Evolutionary conservation across 345 rosid species (phyloP).

Genomic region (Linum lewisii): DNA sequence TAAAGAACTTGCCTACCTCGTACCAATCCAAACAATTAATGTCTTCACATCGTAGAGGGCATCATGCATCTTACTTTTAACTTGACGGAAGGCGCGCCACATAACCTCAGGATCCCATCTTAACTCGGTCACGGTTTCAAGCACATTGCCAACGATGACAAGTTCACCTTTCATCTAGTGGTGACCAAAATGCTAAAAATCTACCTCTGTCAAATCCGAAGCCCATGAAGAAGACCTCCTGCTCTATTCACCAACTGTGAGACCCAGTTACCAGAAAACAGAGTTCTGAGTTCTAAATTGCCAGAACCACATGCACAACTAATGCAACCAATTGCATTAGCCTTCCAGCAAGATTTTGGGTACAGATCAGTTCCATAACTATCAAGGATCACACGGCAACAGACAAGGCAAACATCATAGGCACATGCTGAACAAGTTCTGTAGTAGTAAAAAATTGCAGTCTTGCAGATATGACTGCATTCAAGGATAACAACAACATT

Average conservation of each 20-base stretch:
- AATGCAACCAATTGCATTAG: slow-evolving; percentile 40
- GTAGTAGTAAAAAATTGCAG: slow-evolving; percentile 41
- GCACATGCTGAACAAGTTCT: slow-evolving; percentile 41
- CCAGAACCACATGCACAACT: slow-evolving; percentile 47
- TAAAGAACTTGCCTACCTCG: slow-evolving; percentile 28
- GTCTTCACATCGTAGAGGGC: slow-evolving; percentile 35
- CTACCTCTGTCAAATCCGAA: slow-evolving; percentile 19
- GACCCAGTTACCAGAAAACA: slow-evolving; percentile 29
- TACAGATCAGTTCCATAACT: slow-evolving; percentile 11
- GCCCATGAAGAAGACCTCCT: slow-evolving; percentile 11
- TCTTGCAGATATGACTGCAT: slow-evolving; percentile 45
- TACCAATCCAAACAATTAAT: slow-evolving; percentile 53
- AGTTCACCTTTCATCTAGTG: slow-evolving; percentile 83
- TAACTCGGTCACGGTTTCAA: slow-evolving; percentile 47
- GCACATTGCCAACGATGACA: slow-evolving; percentile 48
- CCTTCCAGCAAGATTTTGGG: slow-evolving; percentile 31
- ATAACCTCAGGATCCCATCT: slow-evolving; percentile 88
- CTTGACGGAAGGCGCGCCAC: slow-evolving; percentile 63
- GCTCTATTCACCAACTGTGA: slow-evolving; percentile 34
- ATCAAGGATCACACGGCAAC: slow-evolving; percentile 38
- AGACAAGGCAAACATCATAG: slow-evolving; percentile 48
- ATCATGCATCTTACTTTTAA: slow-evolving; percentile 23
- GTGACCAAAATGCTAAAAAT: slow-evolving; percentile 55
- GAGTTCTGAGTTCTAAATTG: slow-evolving; percentile 28
- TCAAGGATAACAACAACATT: neutral